Conservation (phyloP, 768 basidiomycete species). For the Suillus cothurnatus region DNA sequence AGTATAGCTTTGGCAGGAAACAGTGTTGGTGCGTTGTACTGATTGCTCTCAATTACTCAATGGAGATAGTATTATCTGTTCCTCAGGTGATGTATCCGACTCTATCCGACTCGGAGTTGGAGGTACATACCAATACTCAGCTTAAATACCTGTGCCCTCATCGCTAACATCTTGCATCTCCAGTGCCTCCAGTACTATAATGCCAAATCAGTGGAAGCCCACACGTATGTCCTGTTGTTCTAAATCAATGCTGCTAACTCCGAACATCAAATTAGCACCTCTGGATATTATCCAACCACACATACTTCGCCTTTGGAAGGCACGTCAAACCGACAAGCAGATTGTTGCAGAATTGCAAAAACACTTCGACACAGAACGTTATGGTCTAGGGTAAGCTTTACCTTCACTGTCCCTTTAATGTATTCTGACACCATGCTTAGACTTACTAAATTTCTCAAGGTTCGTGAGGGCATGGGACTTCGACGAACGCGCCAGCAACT, state of each 20-base stretch:
- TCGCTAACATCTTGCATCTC: too few relatives aligned
- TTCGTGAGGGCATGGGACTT: slow-evolving; percentile 22
- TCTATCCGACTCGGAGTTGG: too few relatives aligned
- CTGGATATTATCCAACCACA: slow-evolving; percentile 12
- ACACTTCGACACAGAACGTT: slow-evolving; percentile 22
- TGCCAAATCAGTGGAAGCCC: slow-evolving; percentile 9
- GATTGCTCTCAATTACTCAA: too few relatives aligned
- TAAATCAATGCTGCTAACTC: not conserved
- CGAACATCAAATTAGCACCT: slow-evolving; percentile 13
- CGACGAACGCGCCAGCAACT: slow-evolving; percentile 19
- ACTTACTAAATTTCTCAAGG: not conserved
- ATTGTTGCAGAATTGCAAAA: slow-evolving; percentile 25
- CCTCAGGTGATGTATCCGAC: too few relatives aligned
- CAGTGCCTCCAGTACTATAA: not conserved
- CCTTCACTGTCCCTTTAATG: not conserved
- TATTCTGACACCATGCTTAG: not conserved
- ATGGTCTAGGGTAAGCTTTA: slow-evolving; percentile 23
- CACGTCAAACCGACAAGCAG: slow-evolving; percentile 27
- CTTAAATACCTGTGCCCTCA: too few relatives aligned
- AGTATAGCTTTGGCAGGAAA: too few relatives aligned
- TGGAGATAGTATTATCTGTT: too few relatives aligned
- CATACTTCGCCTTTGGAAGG: slow-evolving; percentile 25
- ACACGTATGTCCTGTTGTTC: not conserved
- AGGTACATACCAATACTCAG: too few relatives aligned
- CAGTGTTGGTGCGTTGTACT: too few relatives aligned